Evolutionary conservation across 78 protist species (phyloP).

Genomic region (Polysphondylium violaceum): DNA sequence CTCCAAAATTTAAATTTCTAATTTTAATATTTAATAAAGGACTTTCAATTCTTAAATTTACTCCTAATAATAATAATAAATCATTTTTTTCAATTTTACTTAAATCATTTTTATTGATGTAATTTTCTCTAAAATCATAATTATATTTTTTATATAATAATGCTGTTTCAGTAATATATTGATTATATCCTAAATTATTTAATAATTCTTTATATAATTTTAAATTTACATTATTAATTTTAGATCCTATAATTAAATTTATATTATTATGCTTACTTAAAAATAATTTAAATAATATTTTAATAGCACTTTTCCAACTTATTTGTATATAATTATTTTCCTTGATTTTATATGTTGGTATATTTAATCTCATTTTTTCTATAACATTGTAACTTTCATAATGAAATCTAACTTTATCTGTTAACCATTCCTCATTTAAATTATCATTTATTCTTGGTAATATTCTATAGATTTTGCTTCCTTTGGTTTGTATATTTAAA

Average conservation of each 20-base stretch:
- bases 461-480: constrained; percentile 41
- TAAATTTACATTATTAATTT: constrained; percentile 4
- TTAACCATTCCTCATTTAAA: constrained; percentile 86
- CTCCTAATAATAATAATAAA: constrained; percentile 8
- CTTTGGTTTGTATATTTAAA: constrained; percentile 31
- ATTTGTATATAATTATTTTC: not conserved
- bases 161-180: not conserved
- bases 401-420: constrained; percentile 80
- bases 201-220: not conserved
- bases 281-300: constrained; percentile 5
- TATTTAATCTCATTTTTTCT: constrained; percentile 3
- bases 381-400: constrained; percentile 83
- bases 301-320: constrained; percentile 22
- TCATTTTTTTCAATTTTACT: constrained; percentile 3
- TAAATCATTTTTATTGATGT: not conserved
- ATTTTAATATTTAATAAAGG: constrained; percentile 24
- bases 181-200: not conserved
- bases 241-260: not conserved
- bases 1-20: constrained; percentile 16
- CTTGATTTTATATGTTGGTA: constrained; percentile 8
- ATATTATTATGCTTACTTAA: not conserved
- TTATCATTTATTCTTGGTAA: constrained; percentile 47
- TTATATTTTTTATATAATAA: not conserved
- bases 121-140: constrained; percentile 12
- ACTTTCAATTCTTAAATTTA: constrained; percentile 4